Evolutionary conservation across 352 stramenopile species (phyloP), one percentile per base, ranked within the genome.

Genomic region (Achlya hypogyna): DNA sequence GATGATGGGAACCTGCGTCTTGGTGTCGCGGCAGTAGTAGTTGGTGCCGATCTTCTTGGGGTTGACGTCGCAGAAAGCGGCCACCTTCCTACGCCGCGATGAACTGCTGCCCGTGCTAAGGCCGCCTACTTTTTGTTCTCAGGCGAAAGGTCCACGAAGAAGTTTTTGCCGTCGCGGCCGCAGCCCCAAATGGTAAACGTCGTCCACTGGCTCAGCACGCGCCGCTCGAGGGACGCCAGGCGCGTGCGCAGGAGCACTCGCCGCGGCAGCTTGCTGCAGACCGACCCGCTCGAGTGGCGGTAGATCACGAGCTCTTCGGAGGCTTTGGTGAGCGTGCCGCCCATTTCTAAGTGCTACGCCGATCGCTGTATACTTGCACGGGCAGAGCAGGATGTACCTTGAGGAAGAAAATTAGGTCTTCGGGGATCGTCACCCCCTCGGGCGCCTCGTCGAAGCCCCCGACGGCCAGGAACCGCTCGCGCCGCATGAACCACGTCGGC

Each of bases 341-440:
- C 52, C 52, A 68, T 51, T 35, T 68, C 62, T 12, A 68, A 58
- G 29, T 68, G 62, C 62, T 59, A 23, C 27, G 18, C 12, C 10
- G 9, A 35, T 42, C n/a, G 10, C 10, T 0, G 43, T 58, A 6
- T 23, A 54, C 8, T 34, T 12, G 0, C 23, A 59, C 16, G 28
- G 31, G 31, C 52, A n/a, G 53, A 8, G 27, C 22, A 27, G 25
- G n/a, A 53, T 53, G 51, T 47, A 62, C 53, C 31, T 64, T 64
- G 54, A 64, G 54, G 38, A 64, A 64, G 54, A 64, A 64, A 38
- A 64, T 64, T 38, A 64, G 52, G 40, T 64, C 54, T 52, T 64
- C 54, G 27, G 49, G 62, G 16, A 59, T 62, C 22, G 49, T 68
- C 18, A 35, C 62, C 5, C 22, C 25, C 14, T 47, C 51, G 12